phyloP scores from a whole-genome alignment of 2,329 filamentous ascomycete genomes.

The Penicillium polonicum region DNA sequence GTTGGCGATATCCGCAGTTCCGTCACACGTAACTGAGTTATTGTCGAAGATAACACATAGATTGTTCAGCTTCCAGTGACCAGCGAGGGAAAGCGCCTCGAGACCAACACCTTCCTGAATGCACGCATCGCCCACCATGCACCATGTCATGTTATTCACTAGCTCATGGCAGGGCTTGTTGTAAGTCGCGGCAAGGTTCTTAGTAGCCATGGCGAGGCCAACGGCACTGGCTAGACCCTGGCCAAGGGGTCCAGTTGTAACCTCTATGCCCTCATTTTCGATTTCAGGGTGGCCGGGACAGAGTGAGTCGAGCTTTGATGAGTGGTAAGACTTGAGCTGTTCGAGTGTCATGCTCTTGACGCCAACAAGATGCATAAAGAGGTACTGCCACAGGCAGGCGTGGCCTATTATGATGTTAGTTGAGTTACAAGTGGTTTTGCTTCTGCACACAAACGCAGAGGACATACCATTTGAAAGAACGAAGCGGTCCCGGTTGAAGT shows the following conservation, averaged over 20 bases:
- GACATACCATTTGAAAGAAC: constrained; percentile 45
- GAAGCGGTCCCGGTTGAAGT: constrained; percentile 47
- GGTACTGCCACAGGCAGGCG: constrained; percentile 34
- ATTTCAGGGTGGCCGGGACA: constrained; percentile 53
- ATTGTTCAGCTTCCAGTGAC: constrained; percentile 55
- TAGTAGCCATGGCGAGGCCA: constrained; percentile 58
- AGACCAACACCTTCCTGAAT: constrained; percentile 57
- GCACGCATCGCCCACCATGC: constrained; percentile 59
- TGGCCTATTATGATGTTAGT: constrained; percentile 27
- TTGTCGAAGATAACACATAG: constrained; percentile 59
- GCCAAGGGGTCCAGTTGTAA: constrained; percentile 60
- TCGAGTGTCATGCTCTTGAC: constrained; percentile 34
- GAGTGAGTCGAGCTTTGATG: constrained; percentile 27
- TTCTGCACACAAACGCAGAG: background rate
- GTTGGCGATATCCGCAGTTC: constrained; percentile 53
- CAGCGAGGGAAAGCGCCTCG: constrained; percentile 56
- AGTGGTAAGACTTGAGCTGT: constrained; percentile 35
- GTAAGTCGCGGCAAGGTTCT: constrained; percentile 55
- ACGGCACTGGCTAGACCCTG: constrained; percentile 61
- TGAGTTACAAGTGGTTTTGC: background rate
- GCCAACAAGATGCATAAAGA: constrained; percentile 33
- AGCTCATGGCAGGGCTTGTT: constrained; percentile 52
- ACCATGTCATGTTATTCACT: constrained; percentile 54
- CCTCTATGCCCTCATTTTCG: constrained; percentile 57
- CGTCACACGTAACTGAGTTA: constrained; percentile 59